phyloP scores from a whole-genome alignment of 1,284 basidiomycete species.

The Exobasidium rhododendri region DNA sequence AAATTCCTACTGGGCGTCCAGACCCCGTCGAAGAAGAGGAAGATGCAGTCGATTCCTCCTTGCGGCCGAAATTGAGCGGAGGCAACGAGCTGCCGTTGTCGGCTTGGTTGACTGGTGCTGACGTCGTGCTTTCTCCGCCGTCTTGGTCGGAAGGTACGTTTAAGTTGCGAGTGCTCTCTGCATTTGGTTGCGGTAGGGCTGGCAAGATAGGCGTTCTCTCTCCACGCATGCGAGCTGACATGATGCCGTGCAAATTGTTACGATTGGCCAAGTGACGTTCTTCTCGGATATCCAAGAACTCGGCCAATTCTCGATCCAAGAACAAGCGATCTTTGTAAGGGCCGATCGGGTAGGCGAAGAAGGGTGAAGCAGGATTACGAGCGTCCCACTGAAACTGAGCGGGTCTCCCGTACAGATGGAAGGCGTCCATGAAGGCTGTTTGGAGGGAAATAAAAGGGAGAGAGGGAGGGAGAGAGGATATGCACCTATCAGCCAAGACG shows the following conservation, averaged over 20 bases:
- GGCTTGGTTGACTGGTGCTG: conserved; percentile 18
- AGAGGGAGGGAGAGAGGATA: neutral
- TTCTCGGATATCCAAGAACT: conserved; percentile 73
- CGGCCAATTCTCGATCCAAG: conserved; percentile 78
- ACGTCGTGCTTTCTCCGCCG: neutral
- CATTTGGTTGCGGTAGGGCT: conserved; percentile 39
- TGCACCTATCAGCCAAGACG: neutral
- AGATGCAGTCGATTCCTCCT: conserved; percentile 6
- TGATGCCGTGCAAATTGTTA: conserved; percentile 46
- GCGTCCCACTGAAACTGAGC: conserved; percentile 47
- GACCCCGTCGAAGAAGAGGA: neutral
- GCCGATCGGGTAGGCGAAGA: conserved; percentile 55
- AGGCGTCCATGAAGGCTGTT: conserved; percentile 52
- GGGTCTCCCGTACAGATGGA: conserved; percentile 51
- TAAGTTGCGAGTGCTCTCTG: conserved; percentile 15
- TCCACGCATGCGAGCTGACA: conserved; percentile 52
- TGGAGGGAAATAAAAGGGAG: neutral
- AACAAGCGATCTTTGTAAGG: conserved; percentile 66
- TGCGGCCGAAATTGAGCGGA: conserved; percentile 31
- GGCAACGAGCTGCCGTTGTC: conserved; percentile 22
- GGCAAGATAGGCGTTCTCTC: conserved; percentile 50
- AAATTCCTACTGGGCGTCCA: neutral
- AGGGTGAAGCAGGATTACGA: conserved; percentile 57
- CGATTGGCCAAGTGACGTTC: conserved; percentile 57
- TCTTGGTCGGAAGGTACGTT: conserved; percentile 10